Percentiles rank a stretch among this genome's conserved stretches.
Evolutionary conservation across 257 asterid species (phyloP).

Genomic region (Nicotiana obtusifolia): DNA sequence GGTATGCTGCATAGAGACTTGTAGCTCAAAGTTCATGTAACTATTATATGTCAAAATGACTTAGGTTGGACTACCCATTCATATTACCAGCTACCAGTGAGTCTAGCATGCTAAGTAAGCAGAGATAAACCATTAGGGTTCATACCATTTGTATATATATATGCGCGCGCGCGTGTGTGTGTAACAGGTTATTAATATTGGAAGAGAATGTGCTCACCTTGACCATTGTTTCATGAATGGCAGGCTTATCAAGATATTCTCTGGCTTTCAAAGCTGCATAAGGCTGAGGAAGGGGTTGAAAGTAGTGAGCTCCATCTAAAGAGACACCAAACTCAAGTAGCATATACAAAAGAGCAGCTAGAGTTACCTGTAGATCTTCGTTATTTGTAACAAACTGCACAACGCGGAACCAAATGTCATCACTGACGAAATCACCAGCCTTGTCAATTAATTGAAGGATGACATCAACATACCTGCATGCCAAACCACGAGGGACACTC

Average conservation of each 20-base stretch:
- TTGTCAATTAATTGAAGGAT: conserved; percentile 96
- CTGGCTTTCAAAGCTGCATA: conserved; percentile 90
- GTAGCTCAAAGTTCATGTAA: not conserved
- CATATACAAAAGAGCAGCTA: conserved; percentile 8
- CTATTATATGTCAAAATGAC: not conserved
- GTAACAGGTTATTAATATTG: not conserved
- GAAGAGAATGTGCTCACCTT: conserved; percentile 49
- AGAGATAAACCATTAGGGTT: not conserved
- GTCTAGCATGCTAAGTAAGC: not conserved
- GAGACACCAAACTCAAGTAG: not conserved
- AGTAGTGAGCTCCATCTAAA: not conserved
- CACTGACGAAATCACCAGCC: conserved; percentile 98
- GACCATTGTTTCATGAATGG: conserved; percentile 94
- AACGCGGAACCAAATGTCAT: conserved; percentile 97
- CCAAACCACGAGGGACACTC: not conserved
- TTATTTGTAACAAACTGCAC: conserved; percentile 94
- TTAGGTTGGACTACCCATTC: not conserved
- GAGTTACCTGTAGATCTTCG: conserved; percentile 84
- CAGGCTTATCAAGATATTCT: conserved; percentile 91
- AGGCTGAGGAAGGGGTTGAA: conserved; percentile 45
- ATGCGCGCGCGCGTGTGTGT: too few relatives aligned
- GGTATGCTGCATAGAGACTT: not conserved
- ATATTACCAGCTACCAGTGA: not conserved
- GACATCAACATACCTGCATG: conserved; percentile 89
- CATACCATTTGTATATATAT: not conserved